phyloP scores from a whole-genome alignment of 345 rosid genomes.

The Brassica juncea region DNA sequence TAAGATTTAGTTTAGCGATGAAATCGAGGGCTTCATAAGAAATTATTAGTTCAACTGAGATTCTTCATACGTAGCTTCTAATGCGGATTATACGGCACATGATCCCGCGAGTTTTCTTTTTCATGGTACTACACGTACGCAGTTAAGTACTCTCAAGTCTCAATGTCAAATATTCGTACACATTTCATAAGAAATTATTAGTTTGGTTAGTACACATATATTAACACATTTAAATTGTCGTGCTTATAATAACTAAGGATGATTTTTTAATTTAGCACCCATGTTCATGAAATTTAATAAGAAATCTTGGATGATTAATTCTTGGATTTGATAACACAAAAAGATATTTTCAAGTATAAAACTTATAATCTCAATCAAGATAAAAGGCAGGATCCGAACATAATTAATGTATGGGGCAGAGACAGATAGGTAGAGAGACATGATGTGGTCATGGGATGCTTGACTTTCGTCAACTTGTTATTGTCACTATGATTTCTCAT shows the following conservation, averaged over 20 bases:
- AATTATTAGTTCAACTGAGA: slow-evolving; percentile 17
- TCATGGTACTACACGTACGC: slow-evolving; percentile 14
- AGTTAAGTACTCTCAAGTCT: slow-evolving; percentile 7
- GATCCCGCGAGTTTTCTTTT: slow-evolving; percentile 36
- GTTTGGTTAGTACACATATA: slow-evolving; percentile 26
- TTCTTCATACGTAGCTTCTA: slow-evolving; percentile 41
- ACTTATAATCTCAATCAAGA: neutral
- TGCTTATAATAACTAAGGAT: neutral
- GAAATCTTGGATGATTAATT: slow-evolving; percentile 4
- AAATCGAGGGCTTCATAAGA: slow-evolving; percentile 27
- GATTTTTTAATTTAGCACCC: slow-evolving; percentile 12
- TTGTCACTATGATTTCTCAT: neutral
- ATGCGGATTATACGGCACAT: slow-evolving; percentile 53
- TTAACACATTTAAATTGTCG: slow-evolving; percentile 6
- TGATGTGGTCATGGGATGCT: slow-evolving; percentile 37
- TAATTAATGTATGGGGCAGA: slow-evolving; percentile 13
- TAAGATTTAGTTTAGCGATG: slow-evolving; percentile 24
- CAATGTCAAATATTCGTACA: slow-evolving; percentile 1
- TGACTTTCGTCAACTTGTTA: slow-evolving; percentile 41
- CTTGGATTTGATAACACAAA: neutral
- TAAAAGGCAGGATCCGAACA: neutral
- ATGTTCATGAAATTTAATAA: slow-evolving; percentile 11
- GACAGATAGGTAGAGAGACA: slow-evolving; percentile 26
- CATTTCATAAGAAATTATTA: neutral
- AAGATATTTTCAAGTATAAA: neutral